A percentile compares a stretch with the other conserved stretches of the same genome.
These are phyloP conservation scores for Phyllostachys edulis DNA, from an alignment of 176 grass and related monocot genomes.

Conservation along the genomic window DNA sequence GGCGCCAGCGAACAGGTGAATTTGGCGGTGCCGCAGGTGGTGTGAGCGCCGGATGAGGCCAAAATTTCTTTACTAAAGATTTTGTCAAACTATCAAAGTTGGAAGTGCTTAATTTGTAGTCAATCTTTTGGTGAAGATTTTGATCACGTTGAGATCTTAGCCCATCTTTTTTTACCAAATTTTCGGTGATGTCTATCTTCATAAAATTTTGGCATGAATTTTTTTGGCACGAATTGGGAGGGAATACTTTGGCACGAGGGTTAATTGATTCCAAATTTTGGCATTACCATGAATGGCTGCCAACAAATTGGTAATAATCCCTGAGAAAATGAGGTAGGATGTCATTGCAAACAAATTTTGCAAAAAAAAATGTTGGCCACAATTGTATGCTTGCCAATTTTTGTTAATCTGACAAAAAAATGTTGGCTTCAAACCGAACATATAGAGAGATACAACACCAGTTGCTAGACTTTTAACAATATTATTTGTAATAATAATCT, in stretches of 20 bases:
- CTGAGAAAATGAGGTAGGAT: background rate
- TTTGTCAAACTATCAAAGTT: background rate
- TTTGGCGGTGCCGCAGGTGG: background rate
- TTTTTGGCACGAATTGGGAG: too few species aligned
- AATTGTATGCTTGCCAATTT: background rate
- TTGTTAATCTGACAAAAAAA: background rate
- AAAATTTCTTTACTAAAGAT: background rate
- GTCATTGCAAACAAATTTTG: background rate
- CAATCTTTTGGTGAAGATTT: background rate
- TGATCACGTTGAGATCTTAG: background rate
- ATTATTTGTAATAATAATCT: background rate
- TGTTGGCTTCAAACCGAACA: background rate
- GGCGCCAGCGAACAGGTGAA: background rate
- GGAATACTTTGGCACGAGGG: background rate
- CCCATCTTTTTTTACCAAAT: background rate
- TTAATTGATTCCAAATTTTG: background rate
- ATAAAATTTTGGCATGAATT: background rate
- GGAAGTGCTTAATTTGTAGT: background rate
- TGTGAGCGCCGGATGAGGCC: background rate
- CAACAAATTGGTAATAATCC: background rate
- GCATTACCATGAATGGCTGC: background rate
- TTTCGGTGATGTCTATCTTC: background rate
- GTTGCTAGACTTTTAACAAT: background rate
- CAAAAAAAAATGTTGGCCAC: too few species aligned
- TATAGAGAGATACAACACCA: background rate